Conservation (phyloP, 2,329 filamentous ascomycete species). For the Sclerotinia minor region DNA sequence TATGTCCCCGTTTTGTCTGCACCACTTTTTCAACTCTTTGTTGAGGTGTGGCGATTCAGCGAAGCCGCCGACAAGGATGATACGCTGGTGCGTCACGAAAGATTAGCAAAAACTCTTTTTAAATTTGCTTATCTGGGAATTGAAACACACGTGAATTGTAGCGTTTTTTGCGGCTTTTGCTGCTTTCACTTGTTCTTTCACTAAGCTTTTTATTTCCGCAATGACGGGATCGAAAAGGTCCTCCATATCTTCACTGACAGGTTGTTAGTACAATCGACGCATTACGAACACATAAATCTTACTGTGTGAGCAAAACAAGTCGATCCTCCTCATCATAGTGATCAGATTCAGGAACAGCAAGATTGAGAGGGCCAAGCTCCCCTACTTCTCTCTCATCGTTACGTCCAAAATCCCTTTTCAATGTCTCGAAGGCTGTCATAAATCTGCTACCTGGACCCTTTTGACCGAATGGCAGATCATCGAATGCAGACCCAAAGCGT, state of each 20-base stretch:
- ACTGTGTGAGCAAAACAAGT: slow-evolving; percentile 31
- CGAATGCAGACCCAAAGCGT: slow-evolving; percentile 31
- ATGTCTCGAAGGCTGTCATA: slow-evolving; percentile 29
- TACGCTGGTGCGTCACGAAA: slow-evolving; percentile 23
- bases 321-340: slow-evolving; percentile 30
- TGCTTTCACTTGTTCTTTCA: slow-evolving; percentile 31
- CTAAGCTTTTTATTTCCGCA: slow-evolving; percentile 28
- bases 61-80: slow-evolving; percentile 32
- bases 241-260: slow-evolving; percentile 33
- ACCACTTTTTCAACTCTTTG: slow-evolving; percentile 30
- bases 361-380: slow-evolving; percentile 28
- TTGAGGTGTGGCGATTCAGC: slow-evolving; percentile 32
- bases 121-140: neutral
- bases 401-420: slow-evolving; percentile 30
- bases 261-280: neutral
- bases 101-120: neutral
- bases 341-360: slow-evolving; percentile 29
- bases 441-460: slow-evolving; percentile 34
- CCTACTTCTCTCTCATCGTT: slow-evolving; percentile 24
- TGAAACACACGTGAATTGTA: slow-evolving; percentile 29
- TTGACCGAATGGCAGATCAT: slow-evolving; percentile 25
- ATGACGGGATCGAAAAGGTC: slow-evolving; percentile 36
- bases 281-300: slow-evolving; percentile 3
- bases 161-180: slow-evolving; percentile 24
- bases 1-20: slow-evolving; percentile 30